Evolutionary conservation across 176 grass and related monocot species (phyloP).

Genomic region (Oryza rufipogon): DNA sequence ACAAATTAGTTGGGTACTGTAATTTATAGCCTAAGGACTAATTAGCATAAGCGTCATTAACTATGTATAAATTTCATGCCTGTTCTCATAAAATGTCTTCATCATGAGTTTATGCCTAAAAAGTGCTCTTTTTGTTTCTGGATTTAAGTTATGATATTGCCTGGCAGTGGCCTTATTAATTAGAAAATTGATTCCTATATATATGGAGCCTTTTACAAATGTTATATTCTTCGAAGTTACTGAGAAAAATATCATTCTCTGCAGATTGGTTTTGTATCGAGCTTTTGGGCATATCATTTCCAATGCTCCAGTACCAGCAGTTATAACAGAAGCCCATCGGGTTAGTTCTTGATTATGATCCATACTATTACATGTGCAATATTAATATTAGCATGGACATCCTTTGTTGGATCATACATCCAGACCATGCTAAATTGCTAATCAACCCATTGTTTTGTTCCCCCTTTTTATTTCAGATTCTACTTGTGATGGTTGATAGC

Average conservation of each 20-base stretch:
- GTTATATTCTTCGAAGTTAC: constrained; percentile 10
- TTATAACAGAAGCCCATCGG: constrained; percentile 79
- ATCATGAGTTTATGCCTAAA: not conserved
- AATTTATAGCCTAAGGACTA: constrained; percentile 26
- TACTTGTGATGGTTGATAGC: constrained; percentile 69
- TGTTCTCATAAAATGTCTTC: constrained; percentile 28
- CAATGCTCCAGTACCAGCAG: constrained; percentile 81
- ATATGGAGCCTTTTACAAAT: constrained; percentile 22
- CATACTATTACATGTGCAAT: not conserved
- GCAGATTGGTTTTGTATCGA: constrained; percentile 68
- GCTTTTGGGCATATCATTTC: constrained; percentile 91
- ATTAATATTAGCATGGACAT: constrained; percentile 1
- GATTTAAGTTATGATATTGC: constrained; percentile 26
- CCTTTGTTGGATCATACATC: constrained; percentile 22
- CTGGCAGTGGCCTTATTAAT: constrained; percentile 20
- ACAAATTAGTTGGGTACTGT: not conserved
- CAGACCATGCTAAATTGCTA: not conserved
- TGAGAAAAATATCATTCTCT: constrained; percentile 25
- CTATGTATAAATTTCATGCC: not conserved
- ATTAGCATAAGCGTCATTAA: not conserved
- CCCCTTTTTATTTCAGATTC: constrained; percentile 54
- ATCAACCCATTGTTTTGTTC: constrained; percentile 9
- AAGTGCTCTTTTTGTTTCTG: not conserved
- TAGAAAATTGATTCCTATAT: constrained; percentile 2
- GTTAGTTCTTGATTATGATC: constrained; percentile 46